A percentile compares a stretch with the other conserved stretches of the same genome.
Evolutionary conservation across 176 grass and related monocot genomes (phyloP).

Genomic region (Alopecurus myosuroides): DNA sequence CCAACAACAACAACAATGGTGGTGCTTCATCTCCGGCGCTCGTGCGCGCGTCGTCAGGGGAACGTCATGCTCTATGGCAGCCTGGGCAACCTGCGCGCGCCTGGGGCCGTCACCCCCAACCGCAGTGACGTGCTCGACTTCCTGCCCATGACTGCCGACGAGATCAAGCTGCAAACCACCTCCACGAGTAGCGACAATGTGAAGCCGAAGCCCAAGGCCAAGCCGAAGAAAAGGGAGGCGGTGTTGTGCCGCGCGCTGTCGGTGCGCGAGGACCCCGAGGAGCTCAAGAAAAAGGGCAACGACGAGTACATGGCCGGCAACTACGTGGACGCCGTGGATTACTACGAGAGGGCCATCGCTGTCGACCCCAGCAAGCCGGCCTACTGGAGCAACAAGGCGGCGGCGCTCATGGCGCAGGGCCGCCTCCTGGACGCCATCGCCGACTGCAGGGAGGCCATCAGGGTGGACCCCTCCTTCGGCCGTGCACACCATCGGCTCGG

Average conservation of each 20-base stretch:
- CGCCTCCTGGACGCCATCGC: background rate
- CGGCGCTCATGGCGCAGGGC: background rate
- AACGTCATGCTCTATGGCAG: slow-evolving; percentile 9
- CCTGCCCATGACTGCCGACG: slow-evolving; percentile 5
- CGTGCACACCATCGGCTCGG: background rate
- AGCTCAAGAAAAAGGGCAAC: slow-evolving; percentile 10
- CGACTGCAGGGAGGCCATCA: background rate
- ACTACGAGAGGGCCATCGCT: slow-evolving; percentile 2
- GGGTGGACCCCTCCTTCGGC: background rate
- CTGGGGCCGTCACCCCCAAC: background rate
- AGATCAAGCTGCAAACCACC: background rate
- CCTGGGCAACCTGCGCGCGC: background rate
- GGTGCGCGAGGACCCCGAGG: background rate
- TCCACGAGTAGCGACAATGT: background rate
- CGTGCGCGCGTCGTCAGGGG: background rate
- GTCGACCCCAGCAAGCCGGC: background rate
- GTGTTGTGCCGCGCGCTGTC: background rate
- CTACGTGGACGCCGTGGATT: slow-evolving; percentile 9
- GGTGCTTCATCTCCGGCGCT: background rate
- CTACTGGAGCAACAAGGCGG: slow-evolving; percentile 17
- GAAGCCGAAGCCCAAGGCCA: background rate
- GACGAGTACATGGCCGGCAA: slow-evolving; percentile 7
- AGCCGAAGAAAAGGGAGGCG: background rate
- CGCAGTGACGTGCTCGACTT: background rate
- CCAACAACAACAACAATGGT: background rate